A percentile compares a stretch with the other conserved stretches of the same genome.
Evolutionary conservation across 768 basidiomycete species (phyloP).

Genomic region (Leccinum rimulosum): DNA sequence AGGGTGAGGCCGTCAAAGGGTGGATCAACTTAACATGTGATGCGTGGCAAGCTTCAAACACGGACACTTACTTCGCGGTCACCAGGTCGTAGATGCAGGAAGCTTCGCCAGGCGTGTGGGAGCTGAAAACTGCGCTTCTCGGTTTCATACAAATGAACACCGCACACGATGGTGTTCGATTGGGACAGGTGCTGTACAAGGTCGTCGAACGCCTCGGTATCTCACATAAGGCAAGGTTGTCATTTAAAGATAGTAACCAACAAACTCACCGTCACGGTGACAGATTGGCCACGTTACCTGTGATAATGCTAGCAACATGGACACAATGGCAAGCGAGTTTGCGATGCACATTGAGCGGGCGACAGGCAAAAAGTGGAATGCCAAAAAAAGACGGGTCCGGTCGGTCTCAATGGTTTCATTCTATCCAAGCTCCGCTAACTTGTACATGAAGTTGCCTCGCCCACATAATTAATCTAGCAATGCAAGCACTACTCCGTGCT

Average conservation of each 20-base stretch:
- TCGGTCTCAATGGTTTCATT: no score
- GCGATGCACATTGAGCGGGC: no score
- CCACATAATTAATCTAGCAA: background rate
- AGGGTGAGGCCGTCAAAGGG: background rate
- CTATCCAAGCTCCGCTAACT: no score
- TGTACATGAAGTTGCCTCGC: background rate
- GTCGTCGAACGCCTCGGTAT: background rate
- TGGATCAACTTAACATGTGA: background rate
- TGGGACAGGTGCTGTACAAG: background rate
- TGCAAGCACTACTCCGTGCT: background rate
- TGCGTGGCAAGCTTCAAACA: background rate
- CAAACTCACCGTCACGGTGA: no score
- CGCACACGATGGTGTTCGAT: background rate
- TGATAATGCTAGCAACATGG: no score
- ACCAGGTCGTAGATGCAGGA: background rate
- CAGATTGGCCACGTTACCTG: no score
- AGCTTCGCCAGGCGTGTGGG: background rate
- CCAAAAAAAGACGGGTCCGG: no score
- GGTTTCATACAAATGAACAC: background rate
- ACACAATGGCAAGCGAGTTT: no score
- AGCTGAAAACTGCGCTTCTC: background rate
- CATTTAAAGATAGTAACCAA: background rate
- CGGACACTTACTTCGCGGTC: background rate
- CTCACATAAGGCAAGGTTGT: background rate
- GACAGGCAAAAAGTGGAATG: no score